Evolutionary conservation across 257 asterid genomes (phyloP).

Genomic region (Capsicum chinense): DNA sequence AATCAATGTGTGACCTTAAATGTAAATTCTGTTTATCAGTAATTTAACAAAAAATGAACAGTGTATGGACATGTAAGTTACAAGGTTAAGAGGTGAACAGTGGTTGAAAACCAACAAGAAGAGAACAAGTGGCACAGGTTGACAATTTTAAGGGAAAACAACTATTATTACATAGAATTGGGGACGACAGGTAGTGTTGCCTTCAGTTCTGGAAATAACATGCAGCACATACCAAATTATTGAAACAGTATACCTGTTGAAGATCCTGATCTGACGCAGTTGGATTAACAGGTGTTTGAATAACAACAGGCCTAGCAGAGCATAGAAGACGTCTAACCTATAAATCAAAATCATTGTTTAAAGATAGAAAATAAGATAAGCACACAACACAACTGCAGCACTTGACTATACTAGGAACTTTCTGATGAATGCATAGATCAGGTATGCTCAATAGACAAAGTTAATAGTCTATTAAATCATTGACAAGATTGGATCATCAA

Average conservation of each 20-base stretch:
- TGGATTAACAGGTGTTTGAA: constrained; percentile 90
- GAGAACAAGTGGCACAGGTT: constrained; percentile 11
- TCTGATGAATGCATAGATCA: not conserved
- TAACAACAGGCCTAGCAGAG: constrained; percentile 88
- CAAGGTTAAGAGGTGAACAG: constrained; percentile 15
- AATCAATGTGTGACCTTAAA: not conserved
- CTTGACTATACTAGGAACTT: constrained; percentile 16
- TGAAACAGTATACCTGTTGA: constrained; percentile 75
- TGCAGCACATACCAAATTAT: constrained; percentile 15
- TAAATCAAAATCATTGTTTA: not conserved
- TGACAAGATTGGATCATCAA: constrained; percentile 8
- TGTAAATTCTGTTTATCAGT: not conserved
- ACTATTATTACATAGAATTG: not conserved
- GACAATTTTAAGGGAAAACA: not conserved
- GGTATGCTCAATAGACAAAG: not conserved
- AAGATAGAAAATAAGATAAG: not conserved
- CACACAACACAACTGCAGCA: constrained; percentile 8
- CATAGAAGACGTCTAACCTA: constrained; percentile 90
- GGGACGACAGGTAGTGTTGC: not conserved
- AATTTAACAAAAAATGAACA: constrained; percentile 4
- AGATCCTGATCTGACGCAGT: constrained; percentile 95
- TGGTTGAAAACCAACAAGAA: not conserved
- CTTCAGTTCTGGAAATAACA: constrained; percentile 9
- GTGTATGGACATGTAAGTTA: not conserved
- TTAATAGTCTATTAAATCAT: not conserved